phyloP scores from a whole-genome alignment of 225 moss, liverwort and hornwort species.

The Thuidium tamariscinum region DNA sequence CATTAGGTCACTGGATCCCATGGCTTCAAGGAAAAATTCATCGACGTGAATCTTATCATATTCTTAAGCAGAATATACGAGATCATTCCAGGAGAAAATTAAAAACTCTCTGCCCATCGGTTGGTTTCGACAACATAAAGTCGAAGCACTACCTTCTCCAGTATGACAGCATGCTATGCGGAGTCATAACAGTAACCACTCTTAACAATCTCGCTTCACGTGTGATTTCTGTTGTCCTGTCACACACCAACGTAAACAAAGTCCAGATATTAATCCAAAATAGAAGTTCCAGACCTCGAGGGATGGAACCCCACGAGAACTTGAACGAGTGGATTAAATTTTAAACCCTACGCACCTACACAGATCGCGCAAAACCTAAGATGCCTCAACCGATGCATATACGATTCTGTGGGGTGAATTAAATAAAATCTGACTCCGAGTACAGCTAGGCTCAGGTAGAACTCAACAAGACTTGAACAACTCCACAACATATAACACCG shows the following conservation, averaged over 20 bases:
- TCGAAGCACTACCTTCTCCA: neutral
- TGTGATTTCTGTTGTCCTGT: neutral
- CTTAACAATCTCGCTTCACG: neutral
- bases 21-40: neutral
- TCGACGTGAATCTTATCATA: neutral
- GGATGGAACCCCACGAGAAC: neutral
- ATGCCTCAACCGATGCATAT: neutral
- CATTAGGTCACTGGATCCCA: slow-evolving; percentile 9
- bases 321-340: neutral
- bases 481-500: neutral
- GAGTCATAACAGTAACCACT: neutral
- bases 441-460: neutral
- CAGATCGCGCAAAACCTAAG: neutral
- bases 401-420: neutral
- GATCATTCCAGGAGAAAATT: neutral
- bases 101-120: neutral
- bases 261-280: neutral
- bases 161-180: neutral
- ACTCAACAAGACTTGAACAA: neutral
- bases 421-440: neutral
- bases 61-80: neutral
- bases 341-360: neutral
- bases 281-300: neutral
- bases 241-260: neutral
- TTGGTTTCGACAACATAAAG: neutral